These are phyloP conservation scores for Aethionema arabicum DNA, from an alignment of 345 rosid species.

Conservation along the genomic window DNA sequence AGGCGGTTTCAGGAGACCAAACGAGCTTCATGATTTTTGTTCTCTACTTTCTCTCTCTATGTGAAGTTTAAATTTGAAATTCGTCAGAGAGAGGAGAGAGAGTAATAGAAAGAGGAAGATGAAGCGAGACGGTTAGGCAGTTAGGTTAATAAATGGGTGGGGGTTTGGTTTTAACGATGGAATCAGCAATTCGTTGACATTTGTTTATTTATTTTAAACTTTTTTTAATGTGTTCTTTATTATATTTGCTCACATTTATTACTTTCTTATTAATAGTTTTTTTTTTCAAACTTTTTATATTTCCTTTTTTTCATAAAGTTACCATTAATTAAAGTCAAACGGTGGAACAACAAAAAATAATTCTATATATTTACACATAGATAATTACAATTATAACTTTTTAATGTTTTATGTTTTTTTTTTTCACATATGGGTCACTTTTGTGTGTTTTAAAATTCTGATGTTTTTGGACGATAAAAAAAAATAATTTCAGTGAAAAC, in stretches of 20 bases:
- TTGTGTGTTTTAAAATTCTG: too few species aligned
- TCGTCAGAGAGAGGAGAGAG: conserved; percentile 11
- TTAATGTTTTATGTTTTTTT: too few species aligned
- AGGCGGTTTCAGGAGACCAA: conserved; percentile 84
- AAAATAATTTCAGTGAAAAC: too few species aligned
- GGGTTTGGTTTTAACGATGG: conserved; percentile 23
- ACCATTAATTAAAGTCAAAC: too few species aligned
- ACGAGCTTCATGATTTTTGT: conserved; percentile 55
- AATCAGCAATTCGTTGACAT: conserved; percentile 38
- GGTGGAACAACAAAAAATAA: too few species aligned
- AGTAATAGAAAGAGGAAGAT: conserved; percentile 16
- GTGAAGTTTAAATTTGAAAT: too few species aligned
- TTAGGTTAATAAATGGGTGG: conserved; percentile 37
- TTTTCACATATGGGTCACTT: too few species aligned
- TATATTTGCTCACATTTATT: conserved; percentile 10
- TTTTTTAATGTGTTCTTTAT: conserved; percentile 28
- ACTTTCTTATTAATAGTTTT: too few species aligned
- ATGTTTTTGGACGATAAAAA: too few species aligned
- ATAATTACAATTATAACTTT: too few species aligned
- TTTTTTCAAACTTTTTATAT: background rate
- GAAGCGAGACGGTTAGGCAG: conserved; percentile 32
- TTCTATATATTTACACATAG: too few species aligned
- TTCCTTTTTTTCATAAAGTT: too few species aligned
- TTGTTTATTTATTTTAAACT: conserved; percentile 3
- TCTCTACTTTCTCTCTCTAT: background rate